phyloP scores from a whole-genome alignment of 2,329 filamentous ascomycete species.

The Paracorniculantispora psalliotae region DNA sequence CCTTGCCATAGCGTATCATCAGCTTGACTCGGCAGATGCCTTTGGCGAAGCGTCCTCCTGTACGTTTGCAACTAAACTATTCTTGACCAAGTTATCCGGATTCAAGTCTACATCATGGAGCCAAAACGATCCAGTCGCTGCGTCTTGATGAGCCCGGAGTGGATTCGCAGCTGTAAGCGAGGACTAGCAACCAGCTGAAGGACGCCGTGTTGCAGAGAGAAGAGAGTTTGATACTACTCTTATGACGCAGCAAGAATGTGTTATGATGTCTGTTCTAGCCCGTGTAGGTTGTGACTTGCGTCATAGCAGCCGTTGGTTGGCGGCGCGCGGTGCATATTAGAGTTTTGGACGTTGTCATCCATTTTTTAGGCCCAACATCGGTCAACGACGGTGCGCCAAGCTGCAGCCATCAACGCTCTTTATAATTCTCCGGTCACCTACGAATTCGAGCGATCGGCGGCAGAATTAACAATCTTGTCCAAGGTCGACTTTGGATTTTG shows the following conservation, averaged over 20 bases:
- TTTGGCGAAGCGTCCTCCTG: not conserved
- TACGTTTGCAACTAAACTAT: not conserved
- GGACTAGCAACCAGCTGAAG: not conserved
- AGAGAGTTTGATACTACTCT: not conserved
- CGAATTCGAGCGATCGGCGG: not conserved
- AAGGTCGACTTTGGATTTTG: not conserved
- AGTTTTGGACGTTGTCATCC: slow-evolving; percentile 1
- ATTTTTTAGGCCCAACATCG: not conserved
- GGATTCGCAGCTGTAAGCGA: not conserved
- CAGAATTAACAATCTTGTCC: not conserved
- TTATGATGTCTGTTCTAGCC: not conserved
- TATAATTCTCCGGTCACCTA: not conserved
- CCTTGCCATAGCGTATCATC: not conserved
- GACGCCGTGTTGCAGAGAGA: not conserved
- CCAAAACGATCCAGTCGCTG: not conserved
- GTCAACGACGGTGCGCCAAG: not conserved
- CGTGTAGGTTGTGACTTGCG: not conserved
- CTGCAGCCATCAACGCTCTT: not conserved
- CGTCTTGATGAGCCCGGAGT: too few relatives aligned
- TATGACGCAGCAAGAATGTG: not conserved
- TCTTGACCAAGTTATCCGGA: not conserved
- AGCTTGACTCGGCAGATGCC: not conserved
- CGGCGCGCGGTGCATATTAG: not conserved
- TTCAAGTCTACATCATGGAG: not conserved
- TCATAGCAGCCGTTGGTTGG: slow-evolving; percentile 7